Conservation (phyloP, 495 filamentous ascomycete genomes). For the Talaromyces ruber region DNA sequence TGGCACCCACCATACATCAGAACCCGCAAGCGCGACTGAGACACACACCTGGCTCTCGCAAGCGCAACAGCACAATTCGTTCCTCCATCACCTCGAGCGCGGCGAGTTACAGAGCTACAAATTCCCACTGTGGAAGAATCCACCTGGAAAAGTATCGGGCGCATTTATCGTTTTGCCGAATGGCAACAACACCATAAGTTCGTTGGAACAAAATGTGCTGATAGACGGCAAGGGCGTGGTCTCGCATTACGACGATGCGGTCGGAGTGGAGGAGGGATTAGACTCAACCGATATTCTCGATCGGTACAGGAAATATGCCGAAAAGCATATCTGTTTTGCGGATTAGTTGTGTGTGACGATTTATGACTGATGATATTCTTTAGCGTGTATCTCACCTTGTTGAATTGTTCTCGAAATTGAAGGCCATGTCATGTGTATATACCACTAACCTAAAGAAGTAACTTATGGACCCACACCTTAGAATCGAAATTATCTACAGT, state of each 20-base stretch:
- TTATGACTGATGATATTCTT: neutral
- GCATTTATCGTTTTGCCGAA: conserved; percentile 29
- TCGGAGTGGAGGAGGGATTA: conserved; percentile 24
- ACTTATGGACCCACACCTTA: neutral
- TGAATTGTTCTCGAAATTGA: neutral
- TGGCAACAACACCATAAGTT: conserved; percentile 8
- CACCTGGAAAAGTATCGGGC: conserved; percentile 31
- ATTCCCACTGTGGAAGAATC: conserved; percentile 41
- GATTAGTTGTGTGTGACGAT: neutral
- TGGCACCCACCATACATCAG: neutral
- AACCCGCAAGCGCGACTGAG: neutral
- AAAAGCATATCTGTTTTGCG: conserved; percentile 34
- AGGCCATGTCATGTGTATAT: neutral
- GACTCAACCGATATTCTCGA: conserved; percentile 43
- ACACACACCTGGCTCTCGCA: conserved; percentile 9
- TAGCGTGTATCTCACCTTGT: neutral
- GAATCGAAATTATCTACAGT: neutral
- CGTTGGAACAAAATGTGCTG: conserved; percentile 18
- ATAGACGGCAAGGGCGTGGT: conserved; percentile 46
- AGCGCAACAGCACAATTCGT: conserved; percentile 48
- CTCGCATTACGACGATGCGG: conserved; percentile 37
- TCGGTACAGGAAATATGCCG: conserved; percentile 42
- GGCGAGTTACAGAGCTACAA: conserved; percentile 38
- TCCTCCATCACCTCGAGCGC: conserved; percentile 42
- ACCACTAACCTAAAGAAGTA: neutral